Conservation (phyloP, 768 basidiomycete species). For the Hypholoma sublateritium region DNA sequence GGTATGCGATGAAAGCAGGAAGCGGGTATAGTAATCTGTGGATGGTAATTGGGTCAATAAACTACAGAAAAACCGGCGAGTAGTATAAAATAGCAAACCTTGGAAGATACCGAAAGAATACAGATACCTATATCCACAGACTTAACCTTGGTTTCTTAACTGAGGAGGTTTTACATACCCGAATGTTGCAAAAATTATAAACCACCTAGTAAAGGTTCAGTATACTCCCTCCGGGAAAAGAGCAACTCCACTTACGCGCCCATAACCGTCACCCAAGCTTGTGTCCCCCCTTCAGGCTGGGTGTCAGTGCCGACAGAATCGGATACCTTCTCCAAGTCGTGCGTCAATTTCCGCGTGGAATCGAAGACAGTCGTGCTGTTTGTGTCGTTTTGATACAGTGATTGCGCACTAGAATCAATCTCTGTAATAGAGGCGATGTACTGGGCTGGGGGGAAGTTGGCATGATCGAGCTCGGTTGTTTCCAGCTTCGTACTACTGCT, state of each 20-base stretch:
- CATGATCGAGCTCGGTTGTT: too few species aligned
- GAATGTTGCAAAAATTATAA: slow-evolving; percentile 39
- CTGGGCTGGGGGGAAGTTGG: too few species aligned
- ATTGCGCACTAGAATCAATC: too few species aligned
- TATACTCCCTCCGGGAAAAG: not conserved
- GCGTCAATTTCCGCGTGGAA: not conserved
- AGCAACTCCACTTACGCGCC: slow-evolving; percentile 35
- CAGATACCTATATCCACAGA: slow-evolving; percentile 15
- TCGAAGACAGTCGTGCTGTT: too few species aligned
- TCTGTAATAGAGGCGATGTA: too few species aligned
- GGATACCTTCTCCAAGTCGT: not conserved
- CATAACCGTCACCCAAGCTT: slow-evolving; percentile 39
- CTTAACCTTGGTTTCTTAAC: not conserved
- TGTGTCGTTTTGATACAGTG: too few species aligned
- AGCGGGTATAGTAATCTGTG: slow-evolving; percentile 42
- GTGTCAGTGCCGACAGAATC: not conserved
- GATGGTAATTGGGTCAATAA: slow-evolving; percentile 24
- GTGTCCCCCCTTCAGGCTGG: slow-evolving; percentile 31
- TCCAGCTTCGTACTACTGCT: too few species aligned
- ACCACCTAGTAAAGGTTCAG: slow-evolving; percentile 25
- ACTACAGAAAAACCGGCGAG: not conserved
- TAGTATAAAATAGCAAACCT: slow-evolving; percentile 21
- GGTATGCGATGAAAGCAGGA: slow-evolving; percentile 31
- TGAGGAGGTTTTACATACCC: slow-evolving; percentile 24
- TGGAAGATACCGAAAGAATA: slow-evolving; percentile 27